Evolutionary conservation across 1,284 basidiomycete species (phyloP).

Genomic region (Singerocomus inundabilis): DNA sequence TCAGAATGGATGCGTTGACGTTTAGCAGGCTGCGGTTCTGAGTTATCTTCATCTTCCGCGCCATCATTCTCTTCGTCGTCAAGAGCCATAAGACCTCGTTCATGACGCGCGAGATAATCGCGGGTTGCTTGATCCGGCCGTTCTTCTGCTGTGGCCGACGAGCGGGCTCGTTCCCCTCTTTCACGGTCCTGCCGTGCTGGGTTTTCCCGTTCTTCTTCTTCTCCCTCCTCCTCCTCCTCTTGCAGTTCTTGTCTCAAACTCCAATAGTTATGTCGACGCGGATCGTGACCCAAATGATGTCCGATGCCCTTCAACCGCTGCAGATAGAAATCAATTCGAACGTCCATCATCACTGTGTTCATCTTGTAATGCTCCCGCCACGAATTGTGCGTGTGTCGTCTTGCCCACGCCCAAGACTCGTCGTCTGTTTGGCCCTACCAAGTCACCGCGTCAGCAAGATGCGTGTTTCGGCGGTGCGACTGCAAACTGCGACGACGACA

Average conservation of each 20-base stretch:
- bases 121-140: background rate
- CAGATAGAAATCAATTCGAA: slow-evolving; percentile 35
- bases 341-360: slow-evolving; percentile 41
- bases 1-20: slow-evolving; percentile 14
- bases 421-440: slow-evolving; percentile 20
- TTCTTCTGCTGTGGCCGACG: background rate
- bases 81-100: background rate
- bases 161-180: background rate
- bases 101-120: slow-evolving; percentile 3
- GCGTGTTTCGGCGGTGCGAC: background rate
- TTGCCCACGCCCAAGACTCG: slow-evolving; percentile 43
- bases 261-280: slow-evolving; percentile 15
- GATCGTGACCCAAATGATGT: slow-evolving; percentile 27
- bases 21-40: slow-evolving; percentile 10
- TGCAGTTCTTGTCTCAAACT: background rate
- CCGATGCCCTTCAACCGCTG: slow-evolving; percentile 5
- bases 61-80: slow-evolving; percentile 1
- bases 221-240: slow-evolving; percentile 9
- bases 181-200: background rate
- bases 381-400: slow-evolving; percentile 47
- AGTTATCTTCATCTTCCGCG: background rate
- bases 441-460: background rate
- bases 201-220: background rate
- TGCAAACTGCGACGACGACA: background rate
- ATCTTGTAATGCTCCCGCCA: slow-evolving; percentile 56